Percentiles rank a stretch among this genome's conserved stretches.
Evolutionary conservation across 2,329 filamentous ascomycete genomes (phyloP).

Genomic region (Diatrype stigma): DNA sequence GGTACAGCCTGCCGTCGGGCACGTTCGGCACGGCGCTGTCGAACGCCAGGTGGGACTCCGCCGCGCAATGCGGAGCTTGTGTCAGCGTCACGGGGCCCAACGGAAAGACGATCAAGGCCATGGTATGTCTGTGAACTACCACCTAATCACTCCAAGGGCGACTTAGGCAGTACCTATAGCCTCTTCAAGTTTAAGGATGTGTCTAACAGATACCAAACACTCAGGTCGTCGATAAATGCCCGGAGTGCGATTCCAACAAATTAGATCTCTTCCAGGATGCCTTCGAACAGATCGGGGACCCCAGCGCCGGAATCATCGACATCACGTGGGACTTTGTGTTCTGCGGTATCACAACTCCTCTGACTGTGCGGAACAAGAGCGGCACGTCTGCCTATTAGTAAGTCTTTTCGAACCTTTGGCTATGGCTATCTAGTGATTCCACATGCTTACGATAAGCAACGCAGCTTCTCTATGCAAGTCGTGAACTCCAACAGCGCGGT

Average conservation of each 20-base stretch:
- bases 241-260: slow-evolving; percentile 35
- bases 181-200: not conserved
- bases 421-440: not conserved
- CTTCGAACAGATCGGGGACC: slow-evolving; percentile 33
- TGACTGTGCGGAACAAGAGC: slow-evolving; percentile 41
- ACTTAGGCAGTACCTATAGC: no score
- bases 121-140: slow-evolving; percentile 41
- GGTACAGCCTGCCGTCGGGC: slow-evolving; percentile 55
- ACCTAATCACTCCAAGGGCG: not conserved
- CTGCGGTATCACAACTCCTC: slow-evolving; percentile 38
- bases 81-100: slow-evolving; percentile 53
- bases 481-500: slow-evolving; percentile 58
- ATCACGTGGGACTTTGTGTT: slow-evolving; percentile 35
- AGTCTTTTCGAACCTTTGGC: slow-evolving; percentile 26
- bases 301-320: slow-evolving; percentile 34
- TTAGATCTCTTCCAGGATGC: slow-evolving; percentile 43
- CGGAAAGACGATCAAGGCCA: slow-evolving; percentile 57
- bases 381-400: slow-evolving; percentile 38
- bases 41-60: slow-evolving; percentile 50
- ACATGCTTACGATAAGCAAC: slow-evolving; percentile 6
- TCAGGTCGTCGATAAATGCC: slow-evolving; percentile 43
- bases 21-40: slow-evolving; percentile 61
- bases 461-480: slow-evolving; percentile 52
- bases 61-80: slow-evolving; percentile 58
- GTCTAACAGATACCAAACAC: slow-evolving; percentile 1